phyloP scores from a whole-genome alignment of 2,329 filamentous ascomycete genomes.

The Aspergillus candidus region DNA sequence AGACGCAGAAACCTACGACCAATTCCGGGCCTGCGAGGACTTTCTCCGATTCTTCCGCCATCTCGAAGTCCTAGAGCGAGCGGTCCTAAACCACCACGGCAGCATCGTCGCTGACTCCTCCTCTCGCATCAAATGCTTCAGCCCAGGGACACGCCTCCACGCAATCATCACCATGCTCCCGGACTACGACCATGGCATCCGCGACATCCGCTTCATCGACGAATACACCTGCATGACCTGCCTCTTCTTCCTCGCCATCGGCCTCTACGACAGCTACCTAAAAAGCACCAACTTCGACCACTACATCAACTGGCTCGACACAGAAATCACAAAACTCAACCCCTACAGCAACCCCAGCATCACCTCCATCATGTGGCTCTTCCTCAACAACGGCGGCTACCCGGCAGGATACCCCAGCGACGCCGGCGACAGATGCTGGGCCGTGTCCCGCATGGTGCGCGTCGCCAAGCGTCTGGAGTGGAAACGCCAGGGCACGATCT shows the following conservation, averaged over 20 bases:
- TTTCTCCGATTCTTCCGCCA: slow-evolving; percentile 27
- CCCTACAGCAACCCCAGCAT: slow-evolving; percentile 23
- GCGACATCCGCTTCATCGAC: slow-evolving; percentile 28
- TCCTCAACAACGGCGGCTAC: slow-evolving; percentile 25
- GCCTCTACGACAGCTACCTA: slow-evolving; percentile 23
- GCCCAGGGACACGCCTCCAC: slow-evolving; percentile 20
- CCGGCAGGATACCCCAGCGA: slow-evolving; percentile 15
- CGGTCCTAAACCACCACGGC: slow-evolving; percentile 13
- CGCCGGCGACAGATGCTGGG: slow-evolving; percentile 25
- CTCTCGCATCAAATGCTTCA: slow-evolving; percentile 15
- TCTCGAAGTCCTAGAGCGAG: slow-evolving; percentile 20
- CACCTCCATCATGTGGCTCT: slow-evolving; percentile 26
- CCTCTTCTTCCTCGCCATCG: slow-evolving; percentile 25
- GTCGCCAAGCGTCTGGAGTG: slow-evolving; percentile 27
- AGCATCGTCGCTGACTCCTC: slow-evolving; percentile 2
- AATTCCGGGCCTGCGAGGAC: slow-evolving; percentile 24
- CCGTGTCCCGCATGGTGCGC: slow-evolving; percentile 28
- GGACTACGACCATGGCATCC: slow-evolving; percentile 28
- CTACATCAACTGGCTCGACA: slow-evolving; percentile 24
- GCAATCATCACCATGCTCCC: slow-evolving; percentile 24
- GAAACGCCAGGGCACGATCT: slow-evolving; percentile 22
- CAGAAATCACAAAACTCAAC: slow-evolving; percentile 20
- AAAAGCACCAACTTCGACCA: slow-evolving; percentile 21
- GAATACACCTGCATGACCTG: slow-evolving; percentile 29
- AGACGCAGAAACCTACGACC: slow-evolving; percentile 16